A percentile compares a stretch with the other conserved stretches of the same genome.
Evolutionary conservation across 345 rosid species (phyloP).

Genomic region (Lepidium africanum): DNA sequence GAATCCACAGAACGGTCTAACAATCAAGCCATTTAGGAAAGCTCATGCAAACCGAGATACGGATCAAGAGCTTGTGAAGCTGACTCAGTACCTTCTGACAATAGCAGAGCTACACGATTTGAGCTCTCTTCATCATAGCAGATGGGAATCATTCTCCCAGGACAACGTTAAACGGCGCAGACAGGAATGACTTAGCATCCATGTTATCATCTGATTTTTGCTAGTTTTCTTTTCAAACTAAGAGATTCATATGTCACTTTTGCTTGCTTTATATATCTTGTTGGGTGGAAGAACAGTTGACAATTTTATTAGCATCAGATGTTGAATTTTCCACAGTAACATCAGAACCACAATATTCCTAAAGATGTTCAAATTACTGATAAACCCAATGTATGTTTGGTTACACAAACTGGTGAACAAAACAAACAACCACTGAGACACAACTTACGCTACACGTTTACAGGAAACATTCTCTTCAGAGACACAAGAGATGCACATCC

Average conservation of each 20-base stretch:
- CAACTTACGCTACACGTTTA: neutral
- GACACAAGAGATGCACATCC: neutral
- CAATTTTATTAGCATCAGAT: neutral
- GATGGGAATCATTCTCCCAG: slow-evolving; percentile 64
- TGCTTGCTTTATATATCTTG: neutral
- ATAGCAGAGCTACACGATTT: slow-evolving; percentile 80
- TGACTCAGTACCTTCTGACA: slow-evolving; percentile 77
- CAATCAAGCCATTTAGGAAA: slow-evolving; percentile 74
- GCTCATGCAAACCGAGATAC: slow-evolving; percentile 82
- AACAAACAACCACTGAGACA: neutral
- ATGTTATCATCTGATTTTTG: neutral
- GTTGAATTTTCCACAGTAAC: neutral
- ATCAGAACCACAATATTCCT: neutral
- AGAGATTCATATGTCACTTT: neutral
- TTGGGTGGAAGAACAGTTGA: neutral
- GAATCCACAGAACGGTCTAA: slow-evolving; percentile 90
- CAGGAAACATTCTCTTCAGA: neutral
- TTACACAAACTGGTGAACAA: slow-evolving; percentile 2
- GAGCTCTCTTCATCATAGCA: slow-evolving; percentile 61
- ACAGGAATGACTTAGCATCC: slow-evolving; percentile 34
- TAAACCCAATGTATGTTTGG: neutral
- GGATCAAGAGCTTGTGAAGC: slow-evolving; percentile 81
- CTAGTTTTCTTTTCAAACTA: neutral
- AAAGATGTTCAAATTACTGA: neutral
- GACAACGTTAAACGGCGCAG: slow-evolving; percentile 67